Percentiles rank a stretch among this genome's conserved stretches.
phyloP scores from a whole-genome alignment of 306 rosid genomes.

The Nissolia schottii region DNA sequence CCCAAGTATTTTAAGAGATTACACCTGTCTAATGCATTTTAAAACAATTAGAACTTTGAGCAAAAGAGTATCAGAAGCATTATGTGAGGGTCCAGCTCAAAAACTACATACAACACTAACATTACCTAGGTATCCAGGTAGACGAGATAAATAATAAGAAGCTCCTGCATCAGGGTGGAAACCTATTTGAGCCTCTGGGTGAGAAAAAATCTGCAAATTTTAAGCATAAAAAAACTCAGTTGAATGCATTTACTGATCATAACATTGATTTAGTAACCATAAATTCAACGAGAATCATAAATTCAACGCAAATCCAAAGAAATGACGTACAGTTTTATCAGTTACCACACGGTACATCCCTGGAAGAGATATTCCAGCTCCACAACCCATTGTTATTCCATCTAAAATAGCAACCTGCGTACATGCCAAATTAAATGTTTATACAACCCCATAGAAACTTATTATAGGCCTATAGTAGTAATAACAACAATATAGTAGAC shows the following conservation, averaged over 20 bases:
- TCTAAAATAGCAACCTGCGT: constrained; percentile 78
- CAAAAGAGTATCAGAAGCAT: neutral
- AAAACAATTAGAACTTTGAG: neutral
- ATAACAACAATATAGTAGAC: neutral
- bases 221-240: constrained; percentile 9
- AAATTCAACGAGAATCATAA: neutral
- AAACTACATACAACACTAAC: constrained; percentile 5
- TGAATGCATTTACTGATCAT: neutral
- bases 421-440: constrained; percentile 24
- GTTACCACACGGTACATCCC: constrained; percentile 88
- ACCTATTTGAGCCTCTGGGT: constrained; percentile 93
- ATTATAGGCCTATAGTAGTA: neutral
- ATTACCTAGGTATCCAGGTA: constrained; percentile 91
- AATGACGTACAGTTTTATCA: constrained; percentile 77
- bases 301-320: neutral
- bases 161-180: constrained; percentile 99
- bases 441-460: neutral
- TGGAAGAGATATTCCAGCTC: constrained; percentile 87
- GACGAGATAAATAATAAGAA: constrained; percentile 83
- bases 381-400: constrained; percentile 91
- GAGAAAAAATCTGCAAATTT: constrained; percentile 58
- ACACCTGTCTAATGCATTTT: neutral
- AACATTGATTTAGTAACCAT: neutral
- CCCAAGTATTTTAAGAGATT: neutral
- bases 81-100: neutral